phyloP scores from a whole-genome alignment of 2,329 filamentous ascomycete genomes.

The Botrytis aclada region DNA sequence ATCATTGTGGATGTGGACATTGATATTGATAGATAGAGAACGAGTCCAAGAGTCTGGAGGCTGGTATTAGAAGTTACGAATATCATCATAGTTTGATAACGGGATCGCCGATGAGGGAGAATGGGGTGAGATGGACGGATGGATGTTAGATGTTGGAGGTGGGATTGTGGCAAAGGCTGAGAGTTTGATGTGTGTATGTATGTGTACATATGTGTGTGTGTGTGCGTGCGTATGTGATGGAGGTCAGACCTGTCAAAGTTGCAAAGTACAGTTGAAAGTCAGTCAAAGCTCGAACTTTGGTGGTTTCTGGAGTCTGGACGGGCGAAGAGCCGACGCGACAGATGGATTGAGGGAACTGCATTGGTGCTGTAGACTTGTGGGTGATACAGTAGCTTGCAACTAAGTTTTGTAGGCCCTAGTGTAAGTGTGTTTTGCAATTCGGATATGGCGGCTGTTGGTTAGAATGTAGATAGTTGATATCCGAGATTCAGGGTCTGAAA shows the following conservation, averaged over 20 bases:
- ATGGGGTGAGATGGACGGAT: background rate
- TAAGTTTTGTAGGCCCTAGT: background rate
- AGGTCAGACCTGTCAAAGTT: conserved; percentile 11
- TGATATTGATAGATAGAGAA: background rate
- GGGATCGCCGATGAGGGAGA: background rate
- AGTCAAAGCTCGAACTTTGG: background rate
- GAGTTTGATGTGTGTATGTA: background rate
- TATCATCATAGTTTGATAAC: background rate
- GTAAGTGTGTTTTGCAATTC: background rate
- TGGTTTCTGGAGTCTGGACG: background rate
- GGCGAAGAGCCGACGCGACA: background rate
- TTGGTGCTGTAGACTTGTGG: background rate
- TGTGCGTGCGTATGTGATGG: background rate
- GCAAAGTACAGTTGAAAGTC: background rate
- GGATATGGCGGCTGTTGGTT: background rate
- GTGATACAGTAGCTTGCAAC: background rate
- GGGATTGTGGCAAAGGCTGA: too few relatives aligned
- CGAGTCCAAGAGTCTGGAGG: background rate
- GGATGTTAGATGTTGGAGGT: background rate
- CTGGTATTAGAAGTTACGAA: background rate
- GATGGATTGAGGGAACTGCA: background rate
- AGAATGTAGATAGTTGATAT: background rate
- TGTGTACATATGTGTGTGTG: background rate
- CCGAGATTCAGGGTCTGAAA: background rate
- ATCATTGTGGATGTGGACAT: background rate